Evolutionary conservation across 1,139 yeast species (phyloP).

Genomic region (Diutina siamensis): DNA sequence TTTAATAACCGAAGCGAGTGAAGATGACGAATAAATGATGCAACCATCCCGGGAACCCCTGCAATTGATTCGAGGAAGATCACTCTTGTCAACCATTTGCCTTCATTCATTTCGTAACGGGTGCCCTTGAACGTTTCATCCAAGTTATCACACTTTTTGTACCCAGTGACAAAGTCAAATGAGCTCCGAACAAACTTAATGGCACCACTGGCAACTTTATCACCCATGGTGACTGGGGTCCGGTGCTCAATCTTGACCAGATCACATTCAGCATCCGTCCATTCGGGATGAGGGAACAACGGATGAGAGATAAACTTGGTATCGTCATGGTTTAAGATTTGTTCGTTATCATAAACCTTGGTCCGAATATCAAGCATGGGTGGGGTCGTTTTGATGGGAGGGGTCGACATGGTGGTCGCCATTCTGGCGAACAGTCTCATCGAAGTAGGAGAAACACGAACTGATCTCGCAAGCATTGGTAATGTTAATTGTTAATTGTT

Average conservation of each 20-base stretch:
- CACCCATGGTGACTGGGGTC: constrained; percentile 35
- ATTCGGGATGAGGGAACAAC: constrained; percentile 47
- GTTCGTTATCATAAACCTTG: background rate
- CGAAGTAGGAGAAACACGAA: background rate
- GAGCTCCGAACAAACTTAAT: constrained; percentile 33
- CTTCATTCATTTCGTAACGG: constrained; percentile 45
- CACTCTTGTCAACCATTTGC: constrained; percentile 57
- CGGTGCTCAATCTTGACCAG: constrained; percentile 41
- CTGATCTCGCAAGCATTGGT: background rate
- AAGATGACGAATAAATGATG: constrained; percentile 56
- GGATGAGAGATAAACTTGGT: constrained; percentile 24
- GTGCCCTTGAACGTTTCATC: constrained; percentile 29
- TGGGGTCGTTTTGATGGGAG: background rate
- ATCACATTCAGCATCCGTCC: constrained; percentile 34
- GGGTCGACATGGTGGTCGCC: background rate
- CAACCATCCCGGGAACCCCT: constrained; percentile 74
- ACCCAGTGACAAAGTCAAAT: constrained; percentile 59
- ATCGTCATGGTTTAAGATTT: constrained; percentile 9
- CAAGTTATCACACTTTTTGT: constrained; percentile 36
- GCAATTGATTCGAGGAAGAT: constrained; percentile 66
- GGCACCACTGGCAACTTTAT: constrained; percentile 39
- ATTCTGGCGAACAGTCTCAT: background rate
- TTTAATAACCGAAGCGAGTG: constrained; percentile 48
- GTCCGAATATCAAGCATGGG: background rate
- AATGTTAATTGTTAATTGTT: background rate